These are phyloP conservation scores for Lavandula angustifolia DNA, from an alignment of 257 asterid genomes.

Conservation along the genomic window DNA sequence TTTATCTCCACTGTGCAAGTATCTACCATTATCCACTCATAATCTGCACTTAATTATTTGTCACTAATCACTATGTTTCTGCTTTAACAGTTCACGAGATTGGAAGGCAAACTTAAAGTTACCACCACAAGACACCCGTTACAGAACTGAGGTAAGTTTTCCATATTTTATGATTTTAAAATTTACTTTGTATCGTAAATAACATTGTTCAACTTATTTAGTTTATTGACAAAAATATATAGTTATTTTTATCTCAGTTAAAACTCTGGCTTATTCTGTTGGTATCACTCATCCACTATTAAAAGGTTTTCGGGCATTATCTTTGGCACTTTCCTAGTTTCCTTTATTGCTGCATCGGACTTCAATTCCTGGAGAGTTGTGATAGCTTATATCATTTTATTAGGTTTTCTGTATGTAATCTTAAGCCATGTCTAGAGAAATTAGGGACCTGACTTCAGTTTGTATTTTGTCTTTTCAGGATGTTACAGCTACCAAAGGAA, in stretches of 20 bases:
- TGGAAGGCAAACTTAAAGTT: constrained; percentile 74
- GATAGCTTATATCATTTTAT: constrained; percentile 9
- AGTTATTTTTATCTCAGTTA: background rate
- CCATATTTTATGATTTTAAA: background rate
- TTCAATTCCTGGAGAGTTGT: constrained; percentile 17
- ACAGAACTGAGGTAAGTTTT: constrained; percentile 72
- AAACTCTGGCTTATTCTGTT: constrained; percentile 3
- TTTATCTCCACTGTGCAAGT: background rate
- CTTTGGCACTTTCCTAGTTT: background rate
- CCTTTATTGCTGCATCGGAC: background rate
- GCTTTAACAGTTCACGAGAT: constrained; percentile 66
- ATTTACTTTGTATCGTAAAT: background rate
- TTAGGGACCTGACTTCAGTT: constrained; percentile 20
- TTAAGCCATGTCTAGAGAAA: background rate
- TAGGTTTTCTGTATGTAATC: background rate
- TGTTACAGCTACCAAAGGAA: constrained; percentile 93
- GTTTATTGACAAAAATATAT: constrained; percentile 10
- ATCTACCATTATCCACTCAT: background rate
- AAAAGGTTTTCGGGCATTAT: background rate
- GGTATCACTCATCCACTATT: background rate
- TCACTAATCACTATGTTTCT: background rate
- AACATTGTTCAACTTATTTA: background rate
- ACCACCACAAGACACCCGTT: constrained; percentile 77
- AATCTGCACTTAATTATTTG: background rate
- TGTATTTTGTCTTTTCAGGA: constrained; percentile 51